Evolutionary conservation across 345 rosid species (phyloP).

Genomic region (Carallia pectinifolia): DNA sequence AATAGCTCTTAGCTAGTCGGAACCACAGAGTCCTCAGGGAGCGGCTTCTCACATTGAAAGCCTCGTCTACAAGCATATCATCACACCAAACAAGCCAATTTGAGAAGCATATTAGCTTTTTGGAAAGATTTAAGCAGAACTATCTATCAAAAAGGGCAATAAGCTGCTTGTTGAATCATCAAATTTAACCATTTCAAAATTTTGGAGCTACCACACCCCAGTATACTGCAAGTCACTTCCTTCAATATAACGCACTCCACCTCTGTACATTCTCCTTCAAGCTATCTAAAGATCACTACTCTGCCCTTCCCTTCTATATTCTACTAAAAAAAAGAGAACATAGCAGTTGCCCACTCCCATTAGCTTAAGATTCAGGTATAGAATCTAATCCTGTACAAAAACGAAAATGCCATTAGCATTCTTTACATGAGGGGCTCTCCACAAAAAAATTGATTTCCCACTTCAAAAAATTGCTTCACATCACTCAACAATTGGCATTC

Average conservation of each 20-base stretch:
- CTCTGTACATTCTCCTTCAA: not conserved
- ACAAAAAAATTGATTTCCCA: conserved; percentile 7
- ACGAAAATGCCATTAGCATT: not conserved
- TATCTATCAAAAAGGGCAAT: not conserved
- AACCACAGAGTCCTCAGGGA: too few relatives aligned
- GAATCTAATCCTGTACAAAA: conserved; percentile 2
- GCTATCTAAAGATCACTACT: not conserved
- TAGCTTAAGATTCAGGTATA: too few relatives aligned
- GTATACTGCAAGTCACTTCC: too few relatives aligned
- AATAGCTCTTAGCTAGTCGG: too few relatives aligned
- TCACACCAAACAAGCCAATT: too few relatives aligned
- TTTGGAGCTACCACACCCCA: not conserved
- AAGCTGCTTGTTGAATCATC: not conserved
- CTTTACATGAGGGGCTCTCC: conserved; percentile 7
- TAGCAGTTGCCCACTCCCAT: too few relatives aligned
- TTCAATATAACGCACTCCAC: too few relatives aligned
- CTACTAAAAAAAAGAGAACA: conserved; percentile 14
- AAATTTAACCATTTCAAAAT: not conserved
- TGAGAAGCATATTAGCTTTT: too few relatives aligned
- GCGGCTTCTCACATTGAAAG: too few relatives aligned
- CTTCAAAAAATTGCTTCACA: not conserved
- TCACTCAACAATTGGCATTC: not conserved
- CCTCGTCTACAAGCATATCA: too few relatives aligned
- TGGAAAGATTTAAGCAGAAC: too few relatives aligned
- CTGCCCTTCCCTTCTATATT: not conserved